Conservation (phyloP, 1,284 basidiomycete species). For the Puccinia hordei region DNA sequence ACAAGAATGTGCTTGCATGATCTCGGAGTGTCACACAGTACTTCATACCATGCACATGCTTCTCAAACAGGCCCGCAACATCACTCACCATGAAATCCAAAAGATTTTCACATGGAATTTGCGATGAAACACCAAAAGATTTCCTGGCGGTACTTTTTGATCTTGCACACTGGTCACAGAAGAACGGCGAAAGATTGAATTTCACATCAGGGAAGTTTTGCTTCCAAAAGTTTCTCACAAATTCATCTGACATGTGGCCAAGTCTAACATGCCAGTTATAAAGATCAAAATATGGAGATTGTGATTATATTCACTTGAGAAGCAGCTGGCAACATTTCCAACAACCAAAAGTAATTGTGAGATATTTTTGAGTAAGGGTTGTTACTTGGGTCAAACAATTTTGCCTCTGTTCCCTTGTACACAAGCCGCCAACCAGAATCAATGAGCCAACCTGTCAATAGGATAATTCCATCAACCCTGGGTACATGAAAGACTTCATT, state of each 20-base stretch:
- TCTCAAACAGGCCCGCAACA: not conserved
- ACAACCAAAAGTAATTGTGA: not conserved
- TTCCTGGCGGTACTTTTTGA: not conserved
- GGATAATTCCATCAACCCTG: no score
- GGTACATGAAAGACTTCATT: no score
- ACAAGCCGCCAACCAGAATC: no score
- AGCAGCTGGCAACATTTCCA: not conserved
- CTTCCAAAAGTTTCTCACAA: not conserved
- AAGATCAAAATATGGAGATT: not conserved
- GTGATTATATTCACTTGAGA: not conserved
- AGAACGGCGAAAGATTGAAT: not conserved
- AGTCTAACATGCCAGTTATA: not conserved
- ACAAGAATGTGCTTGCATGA: not conserved
- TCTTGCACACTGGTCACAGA: conserved; percentile 1
- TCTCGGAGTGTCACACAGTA: not conserved
- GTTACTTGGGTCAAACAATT: no score
- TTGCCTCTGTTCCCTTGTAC: no score
- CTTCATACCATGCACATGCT: not conserved
- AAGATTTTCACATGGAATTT: not conserved
- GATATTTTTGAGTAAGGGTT: not conserved
- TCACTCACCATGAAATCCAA: not conserved
- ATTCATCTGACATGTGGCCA: not conserved
- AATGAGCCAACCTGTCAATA: no score
- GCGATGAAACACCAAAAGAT: not conserved
- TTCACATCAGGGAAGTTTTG: not conserved